Evolutionary conservation across 306 rosid species (phyloP).

Genomic region (Quercus rubra): DNA sequence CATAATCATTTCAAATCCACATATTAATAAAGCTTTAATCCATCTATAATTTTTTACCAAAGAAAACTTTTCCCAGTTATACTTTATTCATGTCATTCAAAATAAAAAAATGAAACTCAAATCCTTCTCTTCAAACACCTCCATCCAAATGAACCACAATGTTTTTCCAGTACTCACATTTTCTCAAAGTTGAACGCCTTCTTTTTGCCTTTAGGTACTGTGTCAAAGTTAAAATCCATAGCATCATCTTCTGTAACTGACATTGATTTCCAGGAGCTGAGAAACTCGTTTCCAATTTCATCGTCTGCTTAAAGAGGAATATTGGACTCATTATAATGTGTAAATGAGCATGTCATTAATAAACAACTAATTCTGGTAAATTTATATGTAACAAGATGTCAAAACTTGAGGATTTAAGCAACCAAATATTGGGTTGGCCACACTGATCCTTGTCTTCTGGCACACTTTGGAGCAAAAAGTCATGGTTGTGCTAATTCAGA

Average conservation of each 20-base stretch:
- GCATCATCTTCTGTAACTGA: conserved; percentile 67
- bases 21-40: too few species aligned
- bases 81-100: too few species aligned
- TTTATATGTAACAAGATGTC: neutral
- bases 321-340: neutral
- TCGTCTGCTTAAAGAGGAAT: conserved; percentile 48
- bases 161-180: conserved; percentile 46
- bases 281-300: conserved; percentile 70
- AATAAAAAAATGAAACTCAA: too few species aligned
- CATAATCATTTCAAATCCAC: too few species aligned
- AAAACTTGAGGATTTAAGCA: conserved; percentile 7
- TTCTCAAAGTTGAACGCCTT: conserved; percentile 71
- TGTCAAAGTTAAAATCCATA: conserved; percentile 68
- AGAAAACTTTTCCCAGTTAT: too few species aligned
- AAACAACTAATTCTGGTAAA: neutral
- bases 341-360: neutral
- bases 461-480: neutral
- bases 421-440: neutral
- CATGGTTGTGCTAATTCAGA: neutral
- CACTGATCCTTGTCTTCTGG: neutral
- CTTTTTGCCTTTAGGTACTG: conserved; percentile 55
- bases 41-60: too few species aligned
- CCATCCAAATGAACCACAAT: neutral
- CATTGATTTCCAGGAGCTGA: conserved; percentile 87
- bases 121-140: neutral